A percentile compares a stretch with the other conserved stretches of the same genome.
Evolutionary conservation across 2,329 filamentous ascomycete species (phyloP).

Genomic region (Penicillium occitanis): DNA sequence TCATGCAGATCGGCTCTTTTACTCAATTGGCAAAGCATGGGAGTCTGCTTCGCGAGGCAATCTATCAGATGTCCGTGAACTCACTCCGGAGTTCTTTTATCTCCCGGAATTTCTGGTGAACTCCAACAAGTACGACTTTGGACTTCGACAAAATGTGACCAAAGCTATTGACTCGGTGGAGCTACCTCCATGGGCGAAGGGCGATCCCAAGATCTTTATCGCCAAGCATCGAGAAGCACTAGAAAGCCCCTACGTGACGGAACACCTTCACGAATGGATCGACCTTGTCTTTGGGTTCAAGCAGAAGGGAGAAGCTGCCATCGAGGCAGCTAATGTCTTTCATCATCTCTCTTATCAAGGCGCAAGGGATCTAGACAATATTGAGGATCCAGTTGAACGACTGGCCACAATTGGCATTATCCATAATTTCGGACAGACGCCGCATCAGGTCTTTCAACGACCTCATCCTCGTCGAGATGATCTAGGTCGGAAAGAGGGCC

Average conservation of each 20-base stretch:
- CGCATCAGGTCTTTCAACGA: constrained; percentile 86
- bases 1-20: constrained; percentile 92
- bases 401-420: constrained; percentile 92
- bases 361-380: constrained; percentile 86
- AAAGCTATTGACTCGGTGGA: constrained; percentile 80
- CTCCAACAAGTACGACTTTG: constrained; percentile 91
- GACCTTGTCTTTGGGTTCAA: constrained; percentile 93
- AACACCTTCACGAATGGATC: constrained; percentile 90
- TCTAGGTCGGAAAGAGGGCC: constrained; percentile 60
- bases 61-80: constrained; percentile 89
- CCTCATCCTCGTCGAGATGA: constrained; percentile 77
- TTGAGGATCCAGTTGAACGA: constrained; percentile 82
- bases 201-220: constrained; percentile 92
- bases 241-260: constrained; percentile 88
- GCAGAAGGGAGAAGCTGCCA: constrained; percentile 86
- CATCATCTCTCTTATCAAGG: constrained; percentile 94
- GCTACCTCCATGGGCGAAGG: constrained; percentile 95
- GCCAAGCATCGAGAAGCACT: constrained; percentile 92
- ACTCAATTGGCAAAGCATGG: constrained; percentile 90
- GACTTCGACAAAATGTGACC: constrained; percentile 75
- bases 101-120: constrained; percentile 94
- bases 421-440: constrained; percentile 97
- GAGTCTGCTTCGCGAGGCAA: constrained; percentile 83
- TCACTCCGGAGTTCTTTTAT: constrained; percentile 97
- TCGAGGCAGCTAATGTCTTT: constrained; percentile 92